A percentile compares a stretch with the other conserved stretches of the same genome.
Conservation (phyloP, 805 yeast species). For the Sugiyamaella smithiae region DNA sequence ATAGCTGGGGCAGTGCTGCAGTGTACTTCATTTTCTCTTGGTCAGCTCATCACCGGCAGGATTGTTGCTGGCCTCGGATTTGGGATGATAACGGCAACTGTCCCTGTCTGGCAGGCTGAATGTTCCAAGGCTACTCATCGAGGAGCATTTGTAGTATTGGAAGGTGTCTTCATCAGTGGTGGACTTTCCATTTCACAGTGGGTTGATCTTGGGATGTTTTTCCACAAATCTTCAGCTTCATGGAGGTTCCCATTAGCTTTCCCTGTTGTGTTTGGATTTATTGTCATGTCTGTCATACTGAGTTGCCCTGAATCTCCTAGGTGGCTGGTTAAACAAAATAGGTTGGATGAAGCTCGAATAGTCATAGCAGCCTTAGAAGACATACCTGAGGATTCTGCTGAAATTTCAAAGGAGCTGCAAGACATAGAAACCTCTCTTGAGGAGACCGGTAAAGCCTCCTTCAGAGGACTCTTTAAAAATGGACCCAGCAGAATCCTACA, state of each 20-base stretch:
- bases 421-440: conserved; percentile 10
- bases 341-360: conserved; percentile 54
- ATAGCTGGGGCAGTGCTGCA: conserved; percentile 25
- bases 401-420: conserved; percentile 2
- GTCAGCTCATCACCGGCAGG: conserved; percentile 67
- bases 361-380: conserved; percentile 13
- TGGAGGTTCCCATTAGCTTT: conserved; percentile 76
- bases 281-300: conserved; percentile 53
- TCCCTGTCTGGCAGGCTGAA: conserved; percentile 73
- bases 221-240: conserved; percentile 42
- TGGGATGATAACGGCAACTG: conserved; percentile 38
- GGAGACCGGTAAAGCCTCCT: conserved; percentile 4
- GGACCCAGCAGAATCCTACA: conserved; percentile 6
- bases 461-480: conserved; percentile 36
- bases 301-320: conserved; percentile 79
- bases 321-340: conserved; percentile 66
- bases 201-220: conserved; percentile 64
- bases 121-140: conserved; percentile 59
- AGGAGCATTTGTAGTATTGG: conserved; percentile 69
- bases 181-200: conserved; percentile 71
- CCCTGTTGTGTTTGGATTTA: conserved; percentile 55
- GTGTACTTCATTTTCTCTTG: conserved; percentile 42
- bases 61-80: conserved; percentile 39
- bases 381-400: conserved; percentile 3
- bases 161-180: conserved; percentile 61